Conservation (phyloP, 192 early-diverging fungal species). For the Coemansia sp. region DNA sequence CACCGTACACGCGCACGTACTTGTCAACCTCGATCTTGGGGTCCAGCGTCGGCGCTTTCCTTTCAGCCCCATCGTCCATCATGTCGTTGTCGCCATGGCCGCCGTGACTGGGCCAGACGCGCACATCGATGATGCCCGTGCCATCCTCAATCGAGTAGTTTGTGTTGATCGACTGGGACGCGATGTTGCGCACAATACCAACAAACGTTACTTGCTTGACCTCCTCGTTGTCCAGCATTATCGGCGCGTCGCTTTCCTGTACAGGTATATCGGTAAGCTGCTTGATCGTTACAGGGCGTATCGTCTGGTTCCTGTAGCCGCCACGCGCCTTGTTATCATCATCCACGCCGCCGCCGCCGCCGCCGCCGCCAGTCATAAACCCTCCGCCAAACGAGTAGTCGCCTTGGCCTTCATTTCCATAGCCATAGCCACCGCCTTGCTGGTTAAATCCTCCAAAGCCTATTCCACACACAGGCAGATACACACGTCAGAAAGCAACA, state of each 20-base stretch:
- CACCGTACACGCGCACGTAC: slow-evolving; percentile 75
- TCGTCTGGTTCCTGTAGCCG: slow-evolving; percentile 58
- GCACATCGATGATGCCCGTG: slow-evolving; percentile 72
- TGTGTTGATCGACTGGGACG: slow-evolving; percentile 58
- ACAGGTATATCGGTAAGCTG: slow-evolving; percentile 60
- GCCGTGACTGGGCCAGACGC: slow-evolving; percentile 57
- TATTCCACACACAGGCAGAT: slow-evolving; percentile 5
- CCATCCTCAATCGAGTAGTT: slow-evolving; percentile 82
- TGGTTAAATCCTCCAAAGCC: slow-evolving; percentile 33
- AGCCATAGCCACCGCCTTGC: slow-evolving; percentile 15
- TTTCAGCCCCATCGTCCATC: slow-evolving; percentile 12
- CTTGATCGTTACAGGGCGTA: slow-evolving; percentile 83
- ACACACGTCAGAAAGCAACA: neutral
- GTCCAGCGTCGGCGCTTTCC: slow-evolving; percentile 13
- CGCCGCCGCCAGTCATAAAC: slow-evolving; percentile 26
- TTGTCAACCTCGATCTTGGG: slow-evolving; percentile 40
- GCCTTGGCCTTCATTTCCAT: slow-evolving; percentile 26
- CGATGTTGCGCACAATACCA: slow-evolving; percentile 63
- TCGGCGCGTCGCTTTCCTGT: slow-evolving; percentile 58
- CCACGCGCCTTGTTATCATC: slow-evolving; percentile 48
- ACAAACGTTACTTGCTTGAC: slow-evolving; percentile 74
- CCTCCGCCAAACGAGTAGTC: slow-evolving; percentile 27
- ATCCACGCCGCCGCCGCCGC: slow-evolving; percentile 25
- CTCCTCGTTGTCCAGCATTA: slow-evolving; percentile 69
- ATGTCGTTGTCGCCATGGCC: slow-evolving; percentile 15